These are phyloP conservation scores for Apostasia shenzhenica DNA, from an alignment of 106 monocot species.

Conservation along the genomic window DNA sequence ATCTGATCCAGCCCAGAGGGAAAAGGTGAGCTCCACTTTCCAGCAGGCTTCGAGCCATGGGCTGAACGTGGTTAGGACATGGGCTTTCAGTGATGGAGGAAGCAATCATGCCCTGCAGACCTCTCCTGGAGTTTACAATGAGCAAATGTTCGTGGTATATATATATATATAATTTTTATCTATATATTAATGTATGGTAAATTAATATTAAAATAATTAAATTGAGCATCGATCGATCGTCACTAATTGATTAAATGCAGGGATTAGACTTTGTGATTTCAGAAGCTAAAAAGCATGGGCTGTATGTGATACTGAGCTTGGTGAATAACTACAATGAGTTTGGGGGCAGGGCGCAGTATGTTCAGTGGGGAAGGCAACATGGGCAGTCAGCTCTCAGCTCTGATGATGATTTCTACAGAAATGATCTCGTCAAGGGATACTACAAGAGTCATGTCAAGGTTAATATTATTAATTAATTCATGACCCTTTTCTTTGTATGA, in stretches of 20 bases:
- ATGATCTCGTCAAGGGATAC: slow-evolving; percentile 35
- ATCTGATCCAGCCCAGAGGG: not conserved
- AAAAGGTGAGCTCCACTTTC: slow-evolving; percentile 2
- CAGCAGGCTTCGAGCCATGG: slow-evolving; percentile 1
- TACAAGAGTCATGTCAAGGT: slow-evolving; percentile 60
- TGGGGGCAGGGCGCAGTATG: slow-evolving; percentile 60
- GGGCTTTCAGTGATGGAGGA: slow-evolving; percentile 22
- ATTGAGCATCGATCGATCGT: too few relatives aligned
- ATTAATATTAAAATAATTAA: too few relatives aligned
- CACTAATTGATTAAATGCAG: too few relatives aligned
- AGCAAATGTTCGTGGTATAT: slow-evolving; percentile 14
- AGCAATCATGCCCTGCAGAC: slow-evolving; percentile 10
- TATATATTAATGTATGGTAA: not conserved
- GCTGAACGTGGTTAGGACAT: slow-evolving; percentile 11
- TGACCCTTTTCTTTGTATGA: not conserved
- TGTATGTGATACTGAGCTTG: slow-evolving; percentile 51
- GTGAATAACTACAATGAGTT: slow-evolving; percentile 53
- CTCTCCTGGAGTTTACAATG: slow-evolving; percentile 11
- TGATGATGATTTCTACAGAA: slow-evolving; percentile 56
- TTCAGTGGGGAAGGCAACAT: slow-evolving; percentile 47
- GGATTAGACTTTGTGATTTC: slow-evolving; percentile 53
- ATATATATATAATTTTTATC: not conserved
- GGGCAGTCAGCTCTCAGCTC: slow-evolving; percentile 10
- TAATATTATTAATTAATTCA: not conserved
- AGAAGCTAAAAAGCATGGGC: slow-evolving; percentile 38